A percentile compares a stretch with the other conserved stretches of the same genome.
Conservation (phyloP, 164 flowering plant genomes). For the Chimonanthus salicifolius region DNA sequence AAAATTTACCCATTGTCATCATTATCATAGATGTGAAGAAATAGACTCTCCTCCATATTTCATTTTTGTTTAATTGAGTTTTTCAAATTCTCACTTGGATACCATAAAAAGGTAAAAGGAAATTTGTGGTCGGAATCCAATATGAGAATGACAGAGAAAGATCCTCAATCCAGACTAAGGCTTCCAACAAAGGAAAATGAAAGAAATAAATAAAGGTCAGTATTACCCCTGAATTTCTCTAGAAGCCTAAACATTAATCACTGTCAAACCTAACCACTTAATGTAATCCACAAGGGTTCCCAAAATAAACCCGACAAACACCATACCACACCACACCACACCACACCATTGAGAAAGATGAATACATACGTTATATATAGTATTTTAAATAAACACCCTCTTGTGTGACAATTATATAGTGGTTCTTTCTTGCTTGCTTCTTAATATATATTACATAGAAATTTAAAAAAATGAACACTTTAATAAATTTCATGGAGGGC, state of each 20-base stretch:
- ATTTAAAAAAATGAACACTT: no score
- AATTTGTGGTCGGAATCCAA: not conserved
- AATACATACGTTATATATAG: not conserved
- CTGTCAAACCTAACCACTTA: not conserved
- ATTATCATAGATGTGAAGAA: no score
- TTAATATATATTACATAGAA: no score
- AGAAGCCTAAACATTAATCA: not conserved
- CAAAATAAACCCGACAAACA: not conserved
- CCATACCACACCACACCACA: not conserved
- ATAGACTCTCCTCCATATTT: no score
- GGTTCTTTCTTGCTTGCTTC: not conserved
- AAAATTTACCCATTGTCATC: no score
- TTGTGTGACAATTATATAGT: not conserved
- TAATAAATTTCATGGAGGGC: not conserved
- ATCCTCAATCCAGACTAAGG: not conserved
- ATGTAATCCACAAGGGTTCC: not conserved
- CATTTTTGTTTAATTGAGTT: not conserved
- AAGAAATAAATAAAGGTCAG: no score
- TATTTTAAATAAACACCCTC: not conserved
- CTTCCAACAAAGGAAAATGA: not conserved
- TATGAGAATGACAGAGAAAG: not conserved
- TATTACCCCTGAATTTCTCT: not conserved
- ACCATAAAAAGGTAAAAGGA: not conserved
- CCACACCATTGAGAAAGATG: not conserved
- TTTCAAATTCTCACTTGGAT: not conserved